phyloP scores from a whole-genome alignment of 257 asterid species.

The Jasminum sambac region DNA sequence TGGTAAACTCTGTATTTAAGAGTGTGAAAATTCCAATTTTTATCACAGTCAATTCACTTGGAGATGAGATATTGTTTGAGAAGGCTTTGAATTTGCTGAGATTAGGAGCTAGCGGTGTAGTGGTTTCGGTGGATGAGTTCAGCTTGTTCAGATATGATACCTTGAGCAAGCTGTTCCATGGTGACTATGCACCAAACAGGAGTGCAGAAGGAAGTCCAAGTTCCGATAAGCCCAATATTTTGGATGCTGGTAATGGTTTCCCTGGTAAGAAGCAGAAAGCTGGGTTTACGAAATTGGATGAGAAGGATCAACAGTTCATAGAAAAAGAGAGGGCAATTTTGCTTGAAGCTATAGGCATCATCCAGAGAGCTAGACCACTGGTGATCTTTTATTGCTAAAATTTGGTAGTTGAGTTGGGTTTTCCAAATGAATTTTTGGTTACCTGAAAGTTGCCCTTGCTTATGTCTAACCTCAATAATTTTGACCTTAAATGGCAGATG shows the following conservation, averaged over 20 bases:
- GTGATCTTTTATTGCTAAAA: constrained; percentile 73
- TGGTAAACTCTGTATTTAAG: constrained; percentile 51
- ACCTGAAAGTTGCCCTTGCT: constrained; percentile 26
- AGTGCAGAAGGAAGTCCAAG: constrained; percentile 38
- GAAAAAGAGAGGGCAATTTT: constrained; percentile 62
- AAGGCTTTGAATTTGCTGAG: constrained; percentile 40
- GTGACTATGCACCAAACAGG: constrained; percentile 30
- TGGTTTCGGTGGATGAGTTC: constrained; percentile 63
- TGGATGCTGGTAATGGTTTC: constrained; percentile 55
- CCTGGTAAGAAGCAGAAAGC: constrained; percentile 52
- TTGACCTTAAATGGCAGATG: constrained; percentile 73
- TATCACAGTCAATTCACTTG: constrained; percentile 48
- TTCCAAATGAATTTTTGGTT: constrained; percentile 21
- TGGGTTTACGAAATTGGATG: constrained; percentile 59
- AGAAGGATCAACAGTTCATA: constrained; percentile 61
- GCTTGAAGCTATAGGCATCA: constrained; percentile 63
- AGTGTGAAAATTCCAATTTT: constrained; percentile 73
- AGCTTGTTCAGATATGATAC: constrained; percentile 44
- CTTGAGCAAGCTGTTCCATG: constrained; percentile 43
- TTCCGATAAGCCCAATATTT: constrained; percentile 24
- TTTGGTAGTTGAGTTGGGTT: constrained; percentile 53
- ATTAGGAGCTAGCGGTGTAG: constrained; percentile 85
- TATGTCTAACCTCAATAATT: constrained; percentile 33
- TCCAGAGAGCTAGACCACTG: constrained; percentile 85
- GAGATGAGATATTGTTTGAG: constrained; percentile 34